phyloP scores from a whole-genome alignment of 2,329 filamentous ascomycete species.

The Beauveria brongniartii region DNA sequence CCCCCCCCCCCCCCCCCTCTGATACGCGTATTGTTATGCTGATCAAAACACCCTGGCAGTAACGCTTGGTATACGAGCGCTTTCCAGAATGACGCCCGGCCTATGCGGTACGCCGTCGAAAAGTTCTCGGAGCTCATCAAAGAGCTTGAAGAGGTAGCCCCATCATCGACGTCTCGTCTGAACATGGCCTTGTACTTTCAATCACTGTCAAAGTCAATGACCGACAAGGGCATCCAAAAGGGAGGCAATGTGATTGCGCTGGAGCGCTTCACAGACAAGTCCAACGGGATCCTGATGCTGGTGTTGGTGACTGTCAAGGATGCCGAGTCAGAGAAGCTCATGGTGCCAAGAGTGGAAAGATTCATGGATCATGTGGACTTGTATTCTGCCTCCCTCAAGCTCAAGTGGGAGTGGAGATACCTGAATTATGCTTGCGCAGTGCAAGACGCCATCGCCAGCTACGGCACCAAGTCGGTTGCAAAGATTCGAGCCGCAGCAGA shows the following conservation, averaged over 20 bases:
- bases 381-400: slow-evolving; percentile 18
- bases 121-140: too few species aligned
- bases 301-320: slow-evolving; percentile 23
- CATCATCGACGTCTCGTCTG: slow-evolving; percentile 3
- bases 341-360: slow-evolving; percentile 26
- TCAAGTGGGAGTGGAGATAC: slow-evolving; percentile 15
- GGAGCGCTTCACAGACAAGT: slow-evolving; percentile 20
- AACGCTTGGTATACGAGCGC: too few species aligned
- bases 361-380: slow-evolving; percentile 25
- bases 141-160: slow-evolving; percentile 19
- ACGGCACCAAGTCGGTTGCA: background rate
- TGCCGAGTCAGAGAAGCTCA: slow-evolving; percentile 24
- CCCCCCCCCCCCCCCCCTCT: too few species aligned
- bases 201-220: slow-evolving; percentile 24
- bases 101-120: too few species aligned
- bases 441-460: background rate
- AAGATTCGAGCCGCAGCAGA: background rate
- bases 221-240: slow-evolving; percentile 21
- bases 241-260: slow-evolving; percentile 28
- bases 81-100: too few species aligned
- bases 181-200: slow-evolving; percentile 22
- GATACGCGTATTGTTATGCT: too few species aligned
- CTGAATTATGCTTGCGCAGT: background rate
- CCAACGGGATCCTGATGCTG: slow-evolving; percentile 26
- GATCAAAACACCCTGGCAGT: too few species aligned